These are phyloP conservation scores for Suillus brevipes DNA, from an alignment of 768 basidiomycete genomes.

Conservation along the genomic window DNA sequence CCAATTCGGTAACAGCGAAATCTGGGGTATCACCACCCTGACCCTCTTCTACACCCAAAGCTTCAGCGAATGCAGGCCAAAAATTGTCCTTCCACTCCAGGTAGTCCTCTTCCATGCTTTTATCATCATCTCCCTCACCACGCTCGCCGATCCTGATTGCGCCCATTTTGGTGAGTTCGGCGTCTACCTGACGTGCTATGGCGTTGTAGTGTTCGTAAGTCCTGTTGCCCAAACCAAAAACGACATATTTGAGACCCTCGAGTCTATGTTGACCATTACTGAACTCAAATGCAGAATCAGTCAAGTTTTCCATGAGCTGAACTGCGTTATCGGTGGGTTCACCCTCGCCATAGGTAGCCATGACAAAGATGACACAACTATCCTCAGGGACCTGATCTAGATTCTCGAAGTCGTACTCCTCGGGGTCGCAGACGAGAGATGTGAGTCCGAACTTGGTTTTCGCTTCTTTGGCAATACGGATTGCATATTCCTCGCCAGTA, in stretches of 20 bases:
- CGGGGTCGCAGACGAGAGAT: constrained; percentile 96
- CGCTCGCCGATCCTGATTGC: constrained; percentile 82
- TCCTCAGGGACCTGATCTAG: constrained; percentile 89
- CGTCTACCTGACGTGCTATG: constrained; percentile 80
- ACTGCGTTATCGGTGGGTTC: constrained; percentile 99
- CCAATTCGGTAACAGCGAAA: constrained; percentile 86
- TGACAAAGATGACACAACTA: constrained; percentile 87
- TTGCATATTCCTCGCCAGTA: constrained; percentile 97
- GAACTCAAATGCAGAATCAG: constrained; percentile 87
- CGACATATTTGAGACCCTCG: constrained; percentile 87
- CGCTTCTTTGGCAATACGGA: constrained; percentile 96
- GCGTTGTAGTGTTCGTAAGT: constrained; percentile 97
- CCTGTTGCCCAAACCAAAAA: constrained; percentile 90
- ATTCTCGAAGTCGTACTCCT: constrained; percentile 98
- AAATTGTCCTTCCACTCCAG: constrained; percentile 98
- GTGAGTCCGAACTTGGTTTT: constrained; percentile 95
- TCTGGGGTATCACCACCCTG: constrained; percentile 94
- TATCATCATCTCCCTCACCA: constrained; percentile 98
- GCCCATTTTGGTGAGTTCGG: constrained; percentile 73
- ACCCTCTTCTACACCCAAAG: constrained; percentile 91
- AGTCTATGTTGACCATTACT: constrained; percentile 74
- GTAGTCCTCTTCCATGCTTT: constrained; percentile 99
- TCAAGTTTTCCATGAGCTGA: constrained; percentile 87
- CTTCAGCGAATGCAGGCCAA: constrained; percentile 87
- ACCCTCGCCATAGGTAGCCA: constrained; percentile 99